phyloP scores from a whole-genome alignment of 345 rosid species.

The Citrus reticulata region DNA sequence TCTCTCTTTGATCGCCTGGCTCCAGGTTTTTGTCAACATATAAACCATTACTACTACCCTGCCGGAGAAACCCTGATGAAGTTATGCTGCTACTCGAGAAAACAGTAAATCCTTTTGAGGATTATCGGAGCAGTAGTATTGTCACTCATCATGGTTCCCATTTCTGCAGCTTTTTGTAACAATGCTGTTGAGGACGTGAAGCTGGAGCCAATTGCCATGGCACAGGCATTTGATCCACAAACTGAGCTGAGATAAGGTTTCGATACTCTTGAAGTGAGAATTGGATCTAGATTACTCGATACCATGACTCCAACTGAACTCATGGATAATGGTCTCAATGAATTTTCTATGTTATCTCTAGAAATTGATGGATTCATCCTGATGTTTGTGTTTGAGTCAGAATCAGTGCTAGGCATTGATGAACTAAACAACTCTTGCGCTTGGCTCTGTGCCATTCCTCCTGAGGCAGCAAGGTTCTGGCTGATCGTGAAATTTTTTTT shows the following conservation, averaged over 20 bases:
- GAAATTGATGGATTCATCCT: conserved; percentile 27
- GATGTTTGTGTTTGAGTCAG: conserved; percentile 28
- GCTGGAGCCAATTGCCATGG: conserved; percentile 22
- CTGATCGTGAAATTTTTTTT: conserved; percentile 39
- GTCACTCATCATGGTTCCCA: conserved; percentile 57
- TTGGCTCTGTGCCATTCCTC: conserved; percentile 22
- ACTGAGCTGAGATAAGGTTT: conserved; percentile 7
- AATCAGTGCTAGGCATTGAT: conserved; percentile 31
- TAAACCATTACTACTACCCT: conserved; percentile 12
- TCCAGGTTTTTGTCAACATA: conserved; percentile 14
- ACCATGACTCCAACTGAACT: conserved; percentile 32
- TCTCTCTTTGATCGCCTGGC: conserved; percentile 15
- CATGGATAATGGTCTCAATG: conserved; percentile 30
- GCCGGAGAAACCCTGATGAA: conserved; percentile 22
- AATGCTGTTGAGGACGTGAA: conserved; percentile 56
- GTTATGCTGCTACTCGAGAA: conserved; percentile 24
- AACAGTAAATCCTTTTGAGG: conserved; percentile 45
- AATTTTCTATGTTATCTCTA: conserved; percentile 23
- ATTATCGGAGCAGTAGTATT: conserved; percentile 42
- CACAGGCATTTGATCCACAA: conserved; percentile 22
- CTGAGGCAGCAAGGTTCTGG: conserved; percentile 11
- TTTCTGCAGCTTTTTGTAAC: conserved; percentile 56
- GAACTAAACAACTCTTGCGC: conserved; percentile 31
- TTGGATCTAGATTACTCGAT: conserved; percentile 23
- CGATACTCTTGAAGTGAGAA: conserved; percentile 23